Percentiles rank a stretch among this genome's conserved stretches.
Evolutionary conservation across 345 rosid species (phyloP).

Genomic region (Odontarrhena argentea): DNA sequence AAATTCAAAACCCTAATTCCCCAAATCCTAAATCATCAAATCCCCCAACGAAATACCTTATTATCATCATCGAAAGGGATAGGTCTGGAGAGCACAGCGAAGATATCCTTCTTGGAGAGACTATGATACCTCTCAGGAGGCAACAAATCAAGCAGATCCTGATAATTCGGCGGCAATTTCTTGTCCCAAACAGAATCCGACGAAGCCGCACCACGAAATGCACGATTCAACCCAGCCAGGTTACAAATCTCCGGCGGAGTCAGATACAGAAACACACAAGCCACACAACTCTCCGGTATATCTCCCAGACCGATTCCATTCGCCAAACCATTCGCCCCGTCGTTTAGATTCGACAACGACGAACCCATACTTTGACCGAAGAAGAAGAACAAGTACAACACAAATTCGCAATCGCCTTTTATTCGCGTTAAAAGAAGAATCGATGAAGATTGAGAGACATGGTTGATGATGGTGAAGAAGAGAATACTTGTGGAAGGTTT

Average conservation of each 20-base stretch:
- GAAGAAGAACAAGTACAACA: too few relatives aligned
- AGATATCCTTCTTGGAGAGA: slow-evolving; percentile 75
- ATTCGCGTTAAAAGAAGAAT: slow-evolving; percentile 9
- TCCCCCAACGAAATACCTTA: slow-evolving; percentile 50
- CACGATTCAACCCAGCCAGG: slow-evolving; percentile 72
- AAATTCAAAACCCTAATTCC: slow-evolving; percentile 41
- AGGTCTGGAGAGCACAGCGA: slow-evolving; percentile 82
- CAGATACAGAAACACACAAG: slow-evolving; percentile 75
- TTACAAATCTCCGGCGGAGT: slow-evolving; percentile 99
- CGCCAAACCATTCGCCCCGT: slow-evolving; percentile 53
- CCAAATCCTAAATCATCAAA: slow-evolving; percentile 19
- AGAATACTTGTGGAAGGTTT: not conserved
- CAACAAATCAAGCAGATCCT: slow-evolving; percentile 79
- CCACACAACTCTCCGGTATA: slow-evolving; percentile 94
- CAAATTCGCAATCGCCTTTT: slow-evolving; percentile 1
- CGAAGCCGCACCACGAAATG: slow-evolving; percentile 90
- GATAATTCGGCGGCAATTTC: slow-evolving; percentile 80
- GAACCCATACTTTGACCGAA: slow-evolving; percentile 68
- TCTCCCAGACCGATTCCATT: slow-evolving; percentile 76
- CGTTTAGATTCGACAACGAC: slow-evolving; percentile 74
- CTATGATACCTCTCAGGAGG: slow-evolving; percentile 67
- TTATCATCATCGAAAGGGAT: slow-evolving; percentile 69
- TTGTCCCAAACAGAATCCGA: slow-evolving; percentile 92
- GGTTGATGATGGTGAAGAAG: not conserved
- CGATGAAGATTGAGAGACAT: slow-evolving; percentile 5